Base-by-base conservation (phyloP, 164 flowering plant genomes). In the Chimonanthus salicifolius region DNA sequence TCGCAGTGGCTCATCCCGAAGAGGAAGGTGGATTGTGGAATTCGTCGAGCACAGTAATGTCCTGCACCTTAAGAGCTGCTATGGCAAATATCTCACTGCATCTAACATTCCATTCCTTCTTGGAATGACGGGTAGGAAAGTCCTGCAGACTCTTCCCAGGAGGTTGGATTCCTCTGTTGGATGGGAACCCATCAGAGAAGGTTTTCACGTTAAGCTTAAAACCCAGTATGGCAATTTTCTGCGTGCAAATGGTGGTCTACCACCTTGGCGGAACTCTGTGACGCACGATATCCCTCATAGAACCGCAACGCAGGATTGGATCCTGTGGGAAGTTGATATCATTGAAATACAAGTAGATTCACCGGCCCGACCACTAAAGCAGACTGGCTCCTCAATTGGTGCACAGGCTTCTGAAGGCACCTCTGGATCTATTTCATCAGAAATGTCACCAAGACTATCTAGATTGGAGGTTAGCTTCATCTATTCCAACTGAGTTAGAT, bases 251-350 rank as follows among this genome's bases (percentile, higher is more conserved):
- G 97, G 94, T 0, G 92, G 92, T 1, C 6, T 90, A 7, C 97
- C 97, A 13, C 97, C 98, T 4, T 94, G 97, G 98, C 79, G 94
- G 44, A 90, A 92, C 78, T 83, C 93, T 3, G 78, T 94, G 3
- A 92, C 97, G 21, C 98, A 94, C 65, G 98, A 92, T 78, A 79
- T 87, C 3, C 96, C 97, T 58, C 87, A 88, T 18, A 79, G 92
- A 64, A 87, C 88, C 50, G 76, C 87, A 0, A 88, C 91, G 1
- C 90, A 88, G 63, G 97, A 89, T 72, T 92, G 96, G 97, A 54
- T 92, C 16, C 58, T 87, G 21, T 94, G 98, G 98, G 83, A 82
- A 64, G 88, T 94, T 21, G 91, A 90, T 64, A 54, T 92, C 20
- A 79, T 94, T 4, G 94, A 89, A 75, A 86, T 88, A 65, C 72